Conservation (phyloP, 345 rosid genomes). For the Pseudoturritis turrita region DNA sequence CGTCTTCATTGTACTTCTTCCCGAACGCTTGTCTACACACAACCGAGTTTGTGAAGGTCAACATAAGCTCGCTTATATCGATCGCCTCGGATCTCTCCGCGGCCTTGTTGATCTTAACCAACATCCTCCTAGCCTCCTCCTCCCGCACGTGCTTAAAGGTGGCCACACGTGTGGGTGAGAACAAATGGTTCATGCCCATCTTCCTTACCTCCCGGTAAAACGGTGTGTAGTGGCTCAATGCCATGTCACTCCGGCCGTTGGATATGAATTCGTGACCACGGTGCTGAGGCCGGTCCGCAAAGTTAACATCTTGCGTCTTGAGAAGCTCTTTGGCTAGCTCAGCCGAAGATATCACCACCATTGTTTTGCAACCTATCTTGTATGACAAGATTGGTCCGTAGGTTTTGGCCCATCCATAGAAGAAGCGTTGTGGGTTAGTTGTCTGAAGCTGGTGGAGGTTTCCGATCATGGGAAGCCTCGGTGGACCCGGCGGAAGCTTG, state of each 20-base stretch:
- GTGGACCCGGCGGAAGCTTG: conserved; percentile 45
- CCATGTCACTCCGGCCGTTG: conserved; percentile 35
- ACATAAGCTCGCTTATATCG: conserved; percentile 31
- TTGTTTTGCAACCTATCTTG: conserved; percentile 27
- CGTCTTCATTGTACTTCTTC: conserved; percentile 34
- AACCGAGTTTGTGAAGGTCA: conserved; percentile 28
- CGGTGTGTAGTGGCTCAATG: conserved; percentile 24
- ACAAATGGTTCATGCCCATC: conserved; percentile 31
- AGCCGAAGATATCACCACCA: conserved; percentile 43
- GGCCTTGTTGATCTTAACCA: conserved; percentile 21
- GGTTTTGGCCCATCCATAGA: conserved; percentile 39
- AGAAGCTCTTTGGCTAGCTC: conserved; percentile 36
- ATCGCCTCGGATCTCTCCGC: not conserved
- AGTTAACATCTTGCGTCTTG: conserved; percentile 35
- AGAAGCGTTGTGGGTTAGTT: conserved; percentile 25
- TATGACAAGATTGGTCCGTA: conserved; percentile 49
- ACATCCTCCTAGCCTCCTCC: conserved; percentile 30
- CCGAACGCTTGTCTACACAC: conserved; percentile 40
- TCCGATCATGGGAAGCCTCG: conserved; percentile 43
- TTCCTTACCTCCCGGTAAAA: conserved; percentile 35
- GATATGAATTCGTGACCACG: conserved; percentile 26
- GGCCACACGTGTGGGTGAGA: conserved; percentile 31
- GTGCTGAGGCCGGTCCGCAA: conserved; percentile 23
- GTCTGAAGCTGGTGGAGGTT: conserved; percentile 43
- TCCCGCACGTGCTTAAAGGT: conserved; percentile 31